Evolutionary conservation across 306 rosid species (phyloP), one percentile per base, ranked within the genome.

Genomic region (Cucurbita maxima): DNA sequence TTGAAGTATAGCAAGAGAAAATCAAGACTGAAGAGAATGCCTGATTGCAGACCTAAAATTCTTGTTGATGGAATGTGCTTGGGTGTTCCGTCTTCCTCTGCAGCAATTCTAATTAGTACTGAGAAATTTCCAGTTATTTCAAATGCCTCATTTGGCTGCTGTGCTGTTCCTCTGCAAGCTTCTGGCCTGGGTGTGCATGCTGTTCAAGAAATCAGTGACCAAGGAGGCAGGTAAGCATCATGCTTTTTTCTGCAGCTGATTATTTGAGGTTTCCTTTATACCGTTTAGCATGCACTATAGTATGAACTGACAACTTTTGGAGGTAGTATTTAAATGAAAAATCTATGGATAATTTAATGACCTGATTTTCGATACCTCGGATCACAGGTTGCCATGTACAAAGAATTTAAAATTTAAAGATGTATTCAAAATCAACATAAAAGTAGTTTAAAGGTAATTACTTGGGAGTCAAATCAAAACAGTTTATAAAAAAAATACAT

Each of bases 1-100:
- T 79, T 87, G 68, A 87, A 84, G 77, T 90, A 86, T 57, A 81
- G 85, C 47, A 85, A 85, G 84, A 83, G 86, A 58, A 81, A 63
- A 10, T 3, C 69, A 20, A 76, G 76, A 69, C 63, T 15, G 63
- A 69, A 55, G 53, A 72, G 53, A 6, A 10, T 11, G 50, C 64
- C 52, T 10, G 76, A 72, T 53, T 72, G 76, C 18, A 40, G 41
- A 4, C 41, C 76, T 16, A 56, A 72, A n/a, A 40, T 72, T 25
- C 37, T 40, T 72, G 52, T 19, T 16, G 76, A 72, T 72, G 76
- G 76, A 72, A 56, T 37, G 37, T 72, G 40, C 76, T 40, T 55
- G 63, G 76, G 52, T 12, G 76, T 20, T 72, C 66, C 60, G 2
- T 54, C 64, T 10, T 45, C 64, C 19, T 54, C 76, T 72, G 76